Conservation (phyloP, 768 basidiomycete genomes). For the Amanita inopinata region DNA sequence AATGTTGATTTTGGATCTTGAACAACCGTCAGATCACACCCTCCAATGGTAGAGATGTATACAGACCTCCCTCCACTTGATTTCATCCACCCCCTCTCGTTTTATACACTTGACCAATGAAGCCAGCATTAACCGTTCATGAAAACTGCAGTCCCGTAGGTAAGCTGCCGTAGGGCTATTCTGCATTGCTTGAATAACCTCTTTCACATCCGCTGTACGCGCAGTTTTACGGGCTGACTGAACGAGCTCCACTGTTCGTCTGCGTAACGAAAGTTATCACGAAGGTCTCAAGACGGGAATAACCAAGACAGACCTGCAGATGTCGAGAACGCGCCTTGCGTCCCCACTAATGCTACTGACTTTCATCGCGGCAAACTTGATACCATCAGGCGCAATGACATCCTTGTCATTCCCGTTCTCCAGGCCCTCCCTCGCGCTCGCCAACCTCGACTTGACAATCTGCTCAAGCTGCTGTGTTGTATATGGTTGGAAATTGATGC, state of each 20-base stretch:
- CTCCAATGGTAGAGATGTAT: slow-evolving; percentile 34
- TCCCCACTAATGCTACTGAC: slow-evolving; percentile 80
- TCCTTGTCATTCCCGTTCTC: slow-evolving; percentile 35
- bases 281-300: neutral
- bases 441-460: slow-evolving; percentile 80
- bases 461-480: slow-evolving; percentile 65
- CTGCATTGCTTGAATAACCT: slow-evolving; percentile 79
- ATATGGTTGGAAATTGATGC: slow-evolving; percentile 91
- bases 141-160: slow-evolving; percentile 72
- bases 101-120: slow-evolving; percentile 75
- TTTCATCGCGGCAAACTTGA: slow-evolving; percentile 75
- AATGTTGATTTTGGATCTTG: slow-evolving; percentile 70
- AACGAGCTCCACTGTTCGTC: slow-evolving; percentile 79
- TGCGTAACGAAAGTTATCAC: slow-evolving; percentile 16
- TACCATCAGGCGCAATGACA: slow-evolving; percentile 58
- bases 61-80: slow-evolving; percentile 73
- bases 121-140: slow-evolving; percentile 83
- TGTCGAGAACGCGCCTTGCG: slow-evolving; percentile 86
- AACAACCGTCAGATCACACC: slow-evolving; percentile 54
- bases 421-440: slow-evolving; percentile 42
- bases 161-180: slow-evolving; percentile 85
- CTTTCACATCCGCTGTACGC: slow-evolving; percentile 59
- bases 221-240: slow-evolving; percentile 42
- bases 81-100: slow-evolving; percentile 79
- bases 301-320: slow-evolving; percentile 56